Base-by-base conservation (phyloP, 306 rosid genomes). In the Abrus pulchellus region DNA sequence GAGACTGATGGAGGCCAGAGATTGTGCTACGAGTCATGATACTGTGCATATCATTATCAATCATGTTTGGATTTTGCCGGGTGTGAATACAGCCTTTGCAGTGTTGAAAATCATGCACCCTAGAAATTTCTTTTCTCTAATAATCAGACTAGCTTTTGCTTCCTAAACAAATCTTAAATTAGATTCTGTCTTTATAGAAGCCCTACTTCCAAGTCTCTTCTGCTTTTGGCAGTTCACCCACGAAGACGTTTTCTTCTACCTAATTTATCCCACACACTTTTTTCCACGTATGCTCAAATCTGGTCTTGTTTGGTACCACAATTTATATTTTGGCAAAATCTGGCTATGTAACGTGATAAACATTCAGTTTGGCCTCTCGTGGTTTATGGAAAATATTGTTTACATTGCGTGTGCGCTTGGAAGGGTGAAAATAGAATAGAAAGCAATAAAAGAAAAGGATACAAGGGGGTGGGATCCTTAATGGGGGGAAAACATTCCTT, bases 1-100 rank as follows among this genome's bases (percentile, higher is more conserved):
- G 78, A 59, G 57, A 56, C 14, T 48, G 36, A 54, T 60, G 75
- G 82, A 80, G 55, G 85, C 82, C 43, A 3, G 43, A 61, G 81
- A 82, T 60, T 64, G 75, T 40, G 53, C 49, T 53, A 50, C 34
- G 6, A 74, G 3, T 76, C 65, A 49, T 66, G 59, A 54, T 68
- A 68, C 43, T 56, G 49, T 68, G 77, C 57, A 66, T 61, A 66
- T 61, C 62, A 6, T 20, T 60, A 66, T 61, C 62, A 6, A 33
- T 60, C 28, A 29, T 29, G 66, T 72, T 67, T 69, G 32, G 28
- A 65, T 79, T 67, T 50, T 34, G 47, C 47, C 76, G 4, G 41
- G 72, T 65, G 77, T 67, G 76, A 71, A 72, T 50, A 30, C 57
- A 41, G 10, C 6, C 30, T 13, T 62, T 52, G 68, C 59, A 43